These are phyloP conservation scores for Saccharomycopsis phalli DNA, from an alignment of 1,139 yeast genomes.

Conservation along the genomic window DNA sequence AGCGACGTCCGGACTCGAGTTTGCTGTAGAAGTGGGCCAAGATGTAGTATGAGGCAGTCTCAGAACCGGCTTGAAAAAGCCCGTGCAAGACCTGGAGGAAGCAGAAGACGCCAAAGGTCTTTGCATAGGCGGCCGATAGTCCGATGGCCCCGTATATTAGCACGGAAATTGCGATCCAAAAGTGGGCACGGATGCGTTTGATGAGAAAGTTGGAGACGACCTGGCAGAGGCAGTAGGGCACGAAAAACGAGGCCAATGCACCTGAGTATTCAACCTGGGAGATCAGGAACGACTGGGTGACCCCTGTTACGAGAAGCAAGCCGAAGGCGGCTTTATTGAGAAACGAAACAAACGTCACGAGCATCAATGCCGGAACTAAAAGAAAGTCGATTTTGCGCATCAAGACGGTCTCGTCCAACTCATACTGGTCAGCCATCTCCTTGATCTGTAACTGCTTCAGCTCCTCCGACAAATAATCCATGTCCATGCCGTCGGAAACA, in stretches of 20 bases:
- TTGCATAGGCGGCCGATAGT: slow-evolving; percentile 7
- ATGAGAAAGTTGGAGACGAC: slow-evolving; percentile 14
- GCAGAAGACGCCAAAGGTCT: slow-evolving; percentile 3
- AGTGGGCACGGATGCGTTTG: slow-evolving; percentile 14
- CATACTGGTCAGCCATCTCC: not conserved
- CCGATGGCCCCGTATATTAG: slow-evolving; percentile 11
- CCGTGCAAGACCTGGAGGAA: slow-evolving; percentile 14
- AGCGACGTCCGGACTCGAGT: slow-evolving; percentile 10
- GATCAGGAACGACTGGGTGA: not conserved
- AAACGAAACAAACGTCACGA: not conserved
- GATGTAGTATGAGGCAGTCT: slow-evolving; percentile 39
- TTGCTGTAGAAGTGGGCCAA: slow-evolving; percentile 16
- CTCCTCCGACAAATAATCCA: not conserved
- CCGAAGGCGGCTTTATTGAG: not conserved
- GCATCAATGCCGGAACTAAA: not conserved
- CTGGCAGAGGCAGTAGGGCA: slow-evolving; percentile 14
- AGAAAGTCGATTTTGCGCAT: not conserved
- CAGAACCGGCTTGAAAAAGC: slow-evolving; percentile 15
- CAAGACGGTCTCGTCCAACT: not conserved
- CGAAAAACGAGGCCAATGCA: slow-evolving; percentile 7
- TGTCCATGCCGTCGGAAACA: no score
- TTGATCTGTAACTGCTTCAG: not conserved
- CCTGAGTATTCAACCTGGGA: not conserved
- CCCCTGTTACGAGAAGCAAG: not conserved
- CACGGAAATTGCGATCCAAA: slow-evolving; percentile 13